These are phyloP conservation scores for Pythium monospermum DNA, from an alignment of 352 stramenopile genomes.

Conservation along the genomic window DNA sequence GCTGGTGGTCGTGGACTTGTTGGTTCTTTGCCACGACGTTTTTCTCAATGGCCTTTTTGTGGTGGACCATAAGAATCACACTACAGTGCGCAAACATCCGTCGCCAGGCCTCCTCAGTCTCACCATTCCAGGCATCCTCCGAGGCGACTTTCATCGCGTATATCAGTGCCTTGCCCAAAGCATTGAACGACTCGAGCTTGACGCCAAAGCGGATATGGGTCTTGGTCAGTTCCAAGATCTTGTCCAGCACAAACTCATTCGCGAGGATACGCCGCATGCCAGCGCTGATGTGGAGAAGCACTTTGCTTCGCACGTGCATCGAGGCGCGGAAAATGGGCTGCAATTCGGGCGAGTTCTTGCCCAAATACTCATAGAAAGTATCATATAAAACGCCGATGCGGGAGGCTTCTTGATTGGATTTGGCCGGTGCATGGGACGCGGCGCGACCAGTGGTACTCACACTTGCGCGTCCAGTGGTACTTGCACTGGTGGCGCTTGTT, in stretches of 20 bases:
- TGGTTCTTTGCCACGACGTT: too few species aligned
- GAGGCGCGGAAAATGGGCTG: constrained; percentile 48
- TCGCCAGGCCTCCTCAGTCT: constrained; percentile 38
- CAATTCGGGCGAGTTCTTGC: constrained; percentile 39
- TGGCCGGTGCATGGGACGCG: constrained; percentile 12
- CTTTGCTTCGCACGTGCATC: constrained; percentile 37
- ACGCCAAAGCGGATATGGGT: constrained; percentile 47
- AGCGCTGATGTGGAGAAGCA: constrained; percentile 46
- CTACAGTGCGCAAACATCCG: constrained; percentile 37
- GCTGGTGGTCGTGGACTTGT: not conserved
- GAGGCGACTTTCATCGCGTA: constrained; percentile 39
- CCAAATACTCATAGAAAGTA: constrained; percentile 45
- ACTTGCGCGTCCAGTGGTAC: not conserved
- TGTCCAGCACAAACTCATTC: constrained; percentile 29
- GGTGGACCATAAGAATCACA: constrained; percentile 25
- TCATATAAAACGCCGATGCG: constrained; percentile 36
- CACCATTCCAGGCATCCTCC: constrained; percentile 29
- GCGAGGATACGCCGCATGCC: constrained; percentile 42
- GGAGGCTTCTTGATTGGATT: constrained; percentile 25
- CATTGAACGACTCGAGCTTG: constrained; percentile 40
- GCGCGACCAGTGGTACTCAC: too few species aligned
- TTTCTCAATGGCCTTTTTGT: constrained; percentile 12
- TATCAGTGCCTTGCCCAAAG: constrained; percentile 29
- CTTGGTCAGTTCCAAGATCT: constrained; percentile 34
- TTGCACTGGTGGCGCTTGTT: too few species aligned